Conservation (phyloP, 495 filamentous ascomycete genomes). For the Zalerion maritima region DNA sequence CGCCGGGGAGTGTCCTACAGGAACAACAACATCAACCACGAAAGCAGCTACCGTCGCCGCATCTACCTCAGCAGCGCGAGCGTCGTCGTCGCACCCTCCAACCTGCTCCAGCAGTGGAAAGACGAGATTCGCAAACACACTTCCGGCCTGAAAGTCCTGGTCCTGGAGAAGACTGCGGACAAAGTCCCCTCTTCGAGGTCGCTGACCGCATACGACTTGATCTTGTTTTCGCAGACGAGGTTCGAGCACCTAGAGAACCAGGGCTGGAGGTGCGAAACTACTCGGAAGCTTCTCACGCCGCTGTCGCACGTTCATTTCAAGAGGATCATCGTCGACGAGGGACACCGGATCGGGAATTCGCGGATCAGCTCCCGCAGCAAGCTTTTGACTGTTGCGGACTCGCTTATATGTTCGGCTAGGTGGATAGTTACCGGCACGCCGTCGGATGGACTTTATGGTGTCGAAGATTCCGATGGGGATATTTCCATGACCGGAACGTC, state of each 20-base stretch:
- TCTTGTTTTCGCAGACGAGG: conserved; percentile 60
- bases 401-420: conserved; percentile 53
- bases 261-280: no score
- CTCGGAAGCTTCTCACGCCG: conserved; percentile 24
- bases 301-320: conserved; percentile 65
- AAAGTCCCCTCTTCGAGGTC: conserved; percentile 45
- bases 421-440: conserved; percentile 93
- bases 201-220: conserved; percentile 57
- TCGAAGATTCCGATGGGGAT: no score
- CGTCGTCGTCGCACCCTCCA: conserved; percentile 52
- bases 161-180: conserved; percentile 32
- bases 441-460: conserved; percentile 62
- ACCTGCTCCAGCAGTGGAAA: conserved; percentile 57
- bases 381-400: conserved; percentile 49
- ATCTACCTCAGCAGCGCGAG: conserved; percentile 54
- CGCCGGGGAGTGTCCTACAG: no score
- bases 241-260: conserved; percentile 48
- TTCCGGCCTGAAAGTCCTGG: conserved; percentile 44
- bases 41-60: no score
- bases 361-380: conserved; percentile 43
- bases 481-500: no score
- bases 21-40: no score
- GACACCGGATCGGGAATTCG: conserved; percentile 57
- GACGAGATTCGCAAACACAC: conserved; percentile 58
- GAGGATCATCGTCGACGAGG: conserved; percentile 82